phyloP scores from a whole-genome alignment of 441 rosid species.

The Aleurites moluccanus region DNA sequence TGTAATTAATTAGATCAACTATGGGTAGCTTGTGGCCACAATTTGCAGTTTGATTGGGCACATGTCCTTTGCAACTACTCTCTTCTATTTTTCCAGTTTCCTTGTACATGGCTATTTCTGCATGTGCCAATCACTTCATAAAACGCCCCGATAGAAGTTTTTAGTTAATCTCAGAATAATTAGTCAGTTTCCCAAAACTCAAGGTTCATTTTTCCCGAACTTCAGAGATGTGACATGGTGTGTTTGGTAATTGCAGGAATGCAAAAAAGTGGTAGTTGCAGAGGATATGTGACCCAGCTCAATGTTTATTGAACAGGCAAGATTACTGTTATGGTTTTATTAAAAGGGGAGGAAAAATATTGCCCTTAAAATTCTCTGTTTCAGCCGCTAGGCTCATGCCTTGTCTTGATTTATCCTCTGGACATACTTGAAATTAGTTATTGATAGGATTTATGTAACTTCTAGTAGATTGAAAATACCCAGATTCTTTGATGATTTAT shows the following conservation, averaged over 20 bases:
- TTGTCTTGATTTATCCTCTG: constrained; percentile 18
- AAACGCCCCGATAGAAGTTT: constrained; percentile 27
- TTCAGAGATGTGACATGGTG: constrained; percentile 55
- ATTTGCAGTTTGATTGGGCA: constrained; percentile 28
- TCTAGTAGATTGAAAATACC: neutral
- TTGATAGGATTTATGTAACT: constrained; percentile 14
- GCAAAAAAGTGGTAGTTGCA: constrained; percentile 48
- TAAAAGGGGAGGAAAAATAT: constrained; percentile 13
- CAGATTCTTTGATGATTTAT: neutral
- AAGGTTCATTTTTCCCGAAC: constrained; percentile 37
- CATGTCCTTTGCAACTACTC: constrained; percentile 37
- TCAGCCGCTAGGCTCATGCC: constrained; percentile 24
- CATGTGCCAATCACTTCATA: constrained; percentile 46
- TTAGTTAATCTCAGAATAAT: constrained; percentile 31
- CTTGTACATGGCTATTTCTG: constrained; percentile 24
- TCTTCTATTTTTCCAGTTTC: constrained; percentile 11
- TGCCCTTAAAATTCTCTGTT: constrained; percentile 9
- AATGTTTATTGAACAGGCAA: constrained; percentile 67
- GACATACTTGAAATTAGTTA: constrained; percentile 18
- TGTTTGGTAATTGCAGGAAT: constrained; percentile 80
- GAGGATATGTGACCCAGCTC: constrained; percentile 59
- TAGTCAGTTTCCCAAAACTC: constrained; percentile 41
- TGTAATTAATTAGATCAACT: constrained; percentile 13
- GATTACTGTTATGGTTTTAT: constrained; percentile 41
- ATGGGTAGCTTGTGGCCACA: neutral